phyloP scores from a whole-genome alignment of 2,329 filamentous ascomycete species.

The Alternaria metachromatica region DNA sequence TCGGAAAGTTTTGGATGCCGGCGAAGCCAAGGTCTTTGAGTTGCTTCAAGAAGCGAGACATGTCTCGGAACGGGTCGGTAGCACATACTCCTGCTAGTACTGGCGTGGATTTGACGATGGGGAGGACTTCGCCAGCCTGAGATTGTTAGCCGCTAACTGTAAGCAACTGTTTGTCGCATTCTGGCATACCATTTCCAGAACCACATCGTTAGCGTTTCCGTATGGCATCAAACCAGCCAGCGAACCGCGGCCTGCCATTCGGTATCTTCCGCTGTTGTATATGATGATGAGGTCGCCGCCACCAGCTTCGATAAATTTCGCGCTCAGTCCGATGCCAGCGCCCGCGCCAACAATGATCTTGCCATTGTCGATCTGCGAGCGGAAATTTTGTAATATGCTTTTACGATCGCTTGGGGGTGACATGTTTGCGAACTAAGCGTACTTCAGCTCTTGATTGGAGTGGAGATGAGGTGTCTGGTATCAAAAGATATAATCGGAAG shows the following conservation, averaged over 20 bases:
- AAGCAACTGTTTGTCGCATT: too few relatives aligned
- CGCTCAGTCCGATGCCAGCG: constrained; percentile 72
- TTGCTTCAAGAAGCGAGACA: constrained; percentile 65
- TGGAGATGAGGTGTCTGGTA: not conserved
- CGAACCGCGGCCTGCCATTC: constrained; percentile 75
- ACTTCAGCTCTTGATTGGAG: not conserved
- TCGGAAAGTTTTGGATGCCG: constrained; percentile 77
- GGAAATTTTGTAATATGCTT: constrained; percentile 62
- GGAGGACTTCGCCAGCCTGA: constrained; percentile 69
- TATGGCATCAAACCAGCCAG: constrained; percentile 75
- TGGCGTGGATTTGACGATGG: constrained; percentile 67
- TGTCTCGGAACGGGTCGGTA: constrained; percentile 72
- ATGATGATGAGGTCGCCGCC: constrained; percentile 74
- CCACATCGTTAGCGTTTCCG: constrained; percentile 72
- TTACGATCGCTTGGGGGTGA: constrained; percentile 63
- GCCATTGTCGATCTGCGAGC: constrained; percentile 61
- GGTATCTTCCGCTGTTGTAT: constrained; percentile 75
- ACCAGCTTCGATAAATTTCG: constrained; percentile 73
- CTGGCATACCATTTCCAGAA: constrained; percentile 68
- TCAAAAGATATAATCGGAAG: not conserved
- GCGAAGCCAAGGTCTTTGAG: constrained; percentile 69
- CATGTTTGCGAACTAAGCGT: constrained; percentile 50
- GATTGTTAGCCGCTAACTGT: not conserved
- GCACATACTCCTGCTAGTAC: constrained; percentile 75
- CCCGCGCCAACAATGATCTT: constrained; percentile 72